These are phyloP conservation scores for Coniosporium tulheliwenetii DNA, from an alignment of 2,329 filamentous ascomycete genomes.

Conservation along the genomic window DNA sequence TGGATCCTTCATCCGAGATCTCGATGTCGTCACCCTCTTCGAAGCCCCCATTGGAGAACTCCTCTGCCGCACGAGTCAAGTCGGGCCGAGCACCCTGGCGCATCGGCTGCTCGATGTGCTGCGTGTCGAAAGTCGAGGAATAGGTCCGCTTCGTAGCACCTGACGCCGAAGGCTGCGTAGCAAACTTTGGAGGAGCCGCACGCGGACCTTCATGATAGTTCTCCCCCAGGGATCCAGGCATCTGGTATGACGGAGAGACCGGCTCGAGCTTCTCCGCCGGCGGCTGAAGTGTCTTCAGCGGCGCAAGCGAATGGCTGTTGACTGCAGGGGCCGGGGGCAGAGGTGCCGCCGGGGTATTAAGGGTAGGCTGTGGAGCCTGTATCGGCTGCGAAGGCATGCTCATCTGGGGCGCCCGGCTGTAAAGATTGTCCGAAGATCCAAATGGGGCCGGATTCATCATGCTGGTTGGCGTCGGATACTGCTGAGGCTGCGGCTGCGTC, in stretches of 20 bases:
- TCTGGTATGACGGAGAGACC: constrained; percentile 26
- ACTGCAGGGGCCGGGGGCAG: constrained; percentile 9
- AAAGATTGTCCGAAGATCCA: constrained; percentile 16
- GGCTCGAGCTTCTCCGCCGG: constrained; percentile 23
- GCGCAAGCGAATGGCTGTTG: constrained; percentile 20
- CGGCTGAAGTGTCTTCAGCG: constrained; percentile 24
- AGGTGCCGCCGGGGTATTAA: constrained; percentile 8
- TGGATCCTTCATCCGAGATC: constrained; percentile 13
- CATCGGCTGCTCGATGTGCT: constrained; percentile 26
- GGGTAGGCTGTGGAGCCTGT: constrained; percentile 7
- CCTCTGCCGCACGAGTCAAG: constrained; percentile 6
- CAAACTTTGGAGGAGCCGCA: constrained; percentile 1
- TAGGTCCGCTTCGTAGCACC: constrained; percentile 29
- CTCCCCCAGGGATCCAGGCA: constrained; percentile 1
- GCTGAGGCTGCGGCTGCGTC: constrained; percentile 14
- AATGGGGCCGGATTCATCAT: constrained; percentile 15
- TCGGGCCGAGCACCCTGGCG: constrained; percentile 28
- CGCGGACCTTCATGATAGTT: constrained; percentile 2
- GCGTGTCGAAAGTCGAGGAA: constrained; percentile 27
- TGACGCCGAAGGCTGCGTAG: constrained; percentile 10
- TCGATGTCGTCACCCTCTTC: constrained; percentile 20
- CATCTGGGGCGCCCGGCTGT: constrained; percentile 20
- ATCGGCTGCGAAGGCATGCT: constrained; percentile 17
- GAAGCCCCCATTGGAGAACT: constrained; percentile 5
- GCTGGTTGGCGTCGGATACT: constrained; percentile 18